Percentiles rank a stretch among this genome's conserved stretches.
phyloP scores from a whole-genome alignment of 2,329 filamentous ascomycete genomes.

The Epichloe sibirici region DNA sequence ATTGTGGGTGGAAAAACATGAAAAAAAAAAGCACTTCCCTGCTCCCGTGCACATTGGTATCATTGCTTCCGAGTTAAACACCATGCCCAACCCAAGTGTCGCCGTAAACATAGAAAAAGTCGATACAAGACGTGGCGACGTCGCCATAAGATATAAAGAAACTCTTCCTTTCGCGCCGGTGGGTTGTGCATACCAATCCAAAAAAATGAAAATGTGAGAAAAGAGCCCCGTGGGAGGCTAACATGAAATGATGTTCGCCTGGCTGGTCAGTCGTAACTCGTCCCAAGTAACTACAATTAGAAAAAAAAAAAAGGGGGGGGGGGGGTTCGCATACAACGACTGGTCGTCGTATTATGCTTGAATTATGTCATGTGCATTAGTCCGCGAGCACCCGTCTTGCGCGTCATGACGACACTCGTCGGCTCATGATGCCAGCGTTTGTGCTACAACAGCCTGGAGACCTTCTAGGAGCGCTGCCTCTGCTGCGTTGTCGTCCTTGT shows the following conservation, averaged over 20 bases:
- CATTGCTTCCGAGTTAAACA: conserved; percentile 1
- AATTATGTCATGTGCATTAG: not conserved
- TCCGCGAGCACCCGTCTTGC: not conserved
- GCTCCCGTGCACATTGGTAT: conserved; percentile 1
- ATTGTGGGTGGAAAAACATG: not conserved
- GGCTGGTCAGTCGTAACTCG: too few species aligned
- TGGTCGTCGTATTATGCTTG: not conserved
- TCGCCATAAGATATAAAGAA: not conserved
- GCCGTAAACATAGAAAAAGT: not conserved
- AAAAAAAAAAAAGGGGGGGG: too few species aligned
- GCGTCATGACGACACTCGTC: not conserved
- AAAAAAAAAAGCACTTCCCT: not conserved
- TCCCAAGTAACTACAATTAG: too few species aligned
- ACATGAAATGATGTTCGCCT: too few species aligned
- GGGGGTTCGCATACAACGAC: too few species aligned
- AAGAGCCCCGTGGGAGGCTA: too few species aligned
- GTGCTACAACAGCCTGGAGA: conserved; percentile 22
- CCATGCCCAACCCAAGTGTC: not conserved
- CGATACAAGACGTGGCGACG: not conserved
- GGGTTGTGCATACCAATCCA: not conserved
- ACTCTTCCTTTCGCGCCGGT: too few species aligned
- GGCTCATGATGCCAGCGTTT: conserved; percentile 10
- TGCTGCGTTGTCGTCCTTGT: conserved; percentile 22
- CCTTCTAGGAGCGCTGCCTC: conserved; percentile 23
- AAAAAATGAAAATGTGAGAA: not conserved